Conservation (phyloP, 202 grass and related monocot genomes). For the Saccharum hybrid region DNA sequence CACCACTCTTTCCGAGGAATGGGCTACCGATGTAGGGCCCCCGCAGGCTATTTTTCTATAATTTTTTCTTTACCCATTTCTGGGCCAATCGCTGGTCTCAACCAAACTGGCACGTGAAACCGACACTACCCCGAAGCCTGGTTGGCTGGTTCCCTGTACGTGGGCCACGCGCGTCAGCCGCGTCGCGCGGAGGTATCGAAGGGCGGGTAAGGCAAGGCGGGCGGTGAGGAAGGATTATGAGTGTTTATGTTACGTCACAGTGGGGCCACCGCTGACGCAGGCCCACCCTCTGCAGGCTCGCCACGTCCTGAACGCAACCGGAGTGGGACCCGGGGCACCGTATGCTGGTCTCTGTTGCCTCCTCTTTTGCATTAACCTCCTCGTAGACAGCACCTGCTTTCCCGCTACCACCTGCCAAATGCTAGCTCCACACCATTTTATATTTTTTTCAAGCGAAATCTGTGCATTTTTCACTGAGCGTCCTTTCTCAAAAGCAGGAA, state of each 20-base stretch:
- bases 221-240: conserved; percentile 39
- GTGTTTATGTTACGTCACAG: conserved; percentile 9
- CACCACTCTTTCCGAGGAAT: not conserved
- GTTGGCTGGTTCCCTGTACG: no score
- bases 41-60: no score
- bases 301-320: conserved; percentile 29
- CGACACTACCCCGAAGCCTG: no score
- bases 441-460: not conserved
- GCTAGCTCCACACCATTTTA: conserved; percentile 4
- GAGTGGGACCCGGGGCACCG: not conserved
- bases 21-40: no score
- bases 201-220: not conserved
- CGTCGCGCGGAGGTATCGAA: no score
- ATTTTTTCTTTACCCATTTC: not conserved
- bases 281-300: not conserved
- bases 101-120: no score
- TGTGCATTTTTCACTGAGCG: not conserved
- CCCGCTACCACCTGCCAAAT: not conserved
- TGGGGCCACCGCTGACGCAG: conserved; percentile 20
- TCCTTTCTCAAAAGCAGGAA: no score
- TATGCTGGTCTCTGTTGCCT: not conserved
- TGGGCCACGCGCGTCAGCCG: no score
- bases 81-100: no score
- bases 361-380: conserved; percentile 32
- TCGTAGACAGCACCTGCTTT: conserved; percentile 20